Evolutionary conservation across 2,329 filamentous ascomycete species (phyloP).

Genomic region (Diplodia mutila): DNA sequence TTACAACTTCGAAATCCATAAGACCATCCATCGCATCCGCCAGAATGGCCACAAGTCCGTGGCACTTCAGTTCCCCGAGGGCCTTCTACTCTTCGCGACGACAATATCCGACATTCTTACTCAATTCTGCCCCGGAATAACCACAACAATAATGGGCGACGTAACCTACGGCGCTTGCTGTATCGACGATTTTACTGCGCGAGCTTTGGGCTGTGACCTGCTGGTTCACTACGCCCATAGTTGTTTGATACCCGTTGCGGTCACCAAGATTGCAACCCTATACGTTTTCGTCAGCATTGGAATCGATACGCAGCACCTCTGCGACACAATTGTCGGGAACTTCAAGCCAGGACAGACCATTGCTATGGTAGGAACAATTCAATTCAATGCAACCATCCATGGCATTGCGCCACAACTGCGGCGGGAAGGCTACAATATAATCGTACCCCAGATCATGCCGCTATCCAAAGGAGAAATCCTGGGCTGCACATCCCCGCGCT

Average conservation of each 20-base stretch:
- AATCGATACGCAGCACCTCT: constrained; percentile 86
- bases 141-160: constrained; percentile 98
- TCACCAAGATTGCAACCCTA: constrained; percentile 94
- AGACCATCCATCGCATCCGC: constrained; percentile 93
- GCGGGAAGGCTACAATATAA: constrained; percentile 78
- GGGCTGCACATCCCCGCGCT: constrained; percentile 85
- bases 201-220: constrained; percentile 90
- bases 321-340: constrained; percentile 86
- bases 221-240: constrained; percentile 97
- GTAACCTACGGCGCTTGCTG: constrained; percentile 98
- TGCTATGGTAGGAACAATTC: constrained; percentile 93
- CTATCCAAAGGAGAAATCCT: constrained; percentile 94
- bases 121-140: constrained; percentile 87
- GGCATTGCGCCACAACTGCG: constrained; percentile 78
- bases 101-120: constrained; percentile 96
- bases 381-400: constrained; percentile 97
- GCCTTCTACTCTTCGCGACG: constrained; percentile 90
- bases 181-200: constrained; percentile 96
- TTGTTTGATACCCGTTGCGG: constrained; percentile 92
- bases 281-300: constrained; percentile 99
- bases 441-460: constrained; percentile 91
- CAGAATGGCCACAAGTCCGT: constrained; percentile 78
- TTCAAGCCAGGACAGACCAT: constrained; percentile 84
- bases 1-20: constrained; percentile 98
- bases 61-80: constrained; percentile 96